Conservation (phyloP, 2,329 filamentous ascomycete species). For the Monosporascus sp. region DNA sequence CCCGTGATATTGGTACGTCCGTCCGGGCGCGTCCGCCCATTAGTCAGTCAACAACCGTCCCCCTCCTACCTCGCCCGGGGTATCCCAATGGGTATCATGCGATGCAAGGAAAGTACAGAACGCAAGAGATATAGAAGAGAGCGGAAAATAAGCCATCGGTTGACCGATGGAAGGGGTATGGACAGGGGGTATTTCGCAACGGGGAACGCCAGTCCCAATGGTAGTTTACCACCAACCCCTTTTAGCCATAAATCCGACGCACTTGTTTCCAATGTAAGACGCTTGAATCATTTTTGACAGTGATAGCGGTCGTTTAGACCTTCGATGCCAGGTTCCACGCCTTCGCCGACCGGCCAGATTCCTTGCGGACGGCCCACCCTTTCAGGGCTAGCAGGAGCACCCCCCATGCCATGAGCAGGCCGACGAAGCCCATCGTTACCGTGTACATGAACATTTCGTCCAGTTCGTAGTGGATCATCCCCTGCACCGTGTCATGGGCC, state of each 20-base stretch:
- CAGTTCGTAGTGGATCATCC: slow-evolving; percentile 71
- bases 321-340: slow-evolving; percentile 13
- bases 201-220: slow-evolving; percentile 8
- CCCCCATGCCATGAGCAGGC: slow-evolving; percentile 80
- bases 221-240: too few relatives aligned
- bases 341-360: slow-evolving; percentile 23
- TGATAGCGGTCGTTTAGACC: slow-evolving; percentile 3
- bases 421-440: slow-evolving; percentile 76
- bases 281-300: neutral
- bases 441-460: slow-evolving; percentile 95
- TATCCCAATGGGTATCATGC: slow-evolving; percentile 26
- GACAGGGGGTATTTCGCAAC: slow-evolving; percentile 13
- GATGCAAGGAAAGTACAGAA: slow-evolving; percentile 23
- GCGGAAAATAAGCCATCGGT: slow-evolving; percentile 1
- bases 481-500: slow-evolving; percentile 69
- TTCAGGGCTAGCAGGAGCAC: slow-evolving; percentile 76
- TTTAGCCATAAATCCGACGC: neutral
- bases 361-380: slow-evolving; percentile 67
- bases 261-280: slow-evolving; percentile 12
- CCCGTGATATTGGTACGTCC: neutral
- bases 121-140: slow-evolving; percentile 7
- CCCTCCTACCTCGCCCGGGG: too few relatives aligned
- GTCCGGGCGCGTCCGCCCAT: neutral
- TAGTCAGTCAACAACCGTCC: neutral
- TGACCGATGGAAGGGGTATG: neutral